Evolutionary conservation across 1,284 basidiomycete species (phyloP).

Genomic region (Sanghuangporus weigelae): DNA sequence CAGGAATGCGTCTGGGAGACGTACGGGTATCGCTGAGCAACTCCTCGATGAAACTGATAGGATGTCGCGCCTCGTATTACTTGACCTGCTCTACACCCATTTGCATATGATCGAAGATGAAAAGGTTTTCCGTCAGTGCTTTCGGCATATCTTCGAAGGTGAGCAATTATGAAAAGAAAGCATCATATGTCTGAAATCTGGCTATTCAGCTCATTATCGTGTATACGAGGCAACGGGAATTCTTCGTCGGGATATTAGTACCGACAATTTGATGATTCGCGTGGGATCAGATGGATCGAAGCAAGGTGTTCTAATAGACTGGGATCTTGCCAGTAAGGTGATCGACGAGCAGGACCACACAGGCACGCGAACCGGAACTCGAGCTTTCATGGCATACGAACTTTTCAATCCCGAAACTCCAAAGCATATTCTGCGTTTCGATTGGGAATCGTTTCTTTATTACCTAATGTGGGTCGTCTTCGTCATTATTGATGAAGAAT

Average conservation of each 20-base stretch:
- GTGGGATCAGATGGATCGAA: too few relatives aligned
- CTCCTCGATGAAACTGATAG: neutral
- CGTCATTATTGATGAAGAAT: neutral
- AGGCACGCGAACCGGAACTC: neutral
- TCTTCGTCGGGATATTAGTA: too few relatives aligned
- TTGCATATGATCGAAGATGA: neutral
- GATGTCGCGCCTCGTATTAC: neutral
- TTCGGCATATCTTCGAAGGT: too few relatives aligned
- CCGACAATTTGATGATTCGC: too few relatives aligned
- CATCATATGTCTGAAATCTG: too few relatives aligned
- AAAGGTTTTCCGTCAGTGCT: too few relatives aligned
- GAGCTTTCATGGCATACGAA: neutral
- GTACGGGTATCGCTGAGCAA: too few relatives aligned
- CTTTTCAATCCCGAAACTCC: neutral
- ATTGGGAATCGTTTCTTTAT: neutral
- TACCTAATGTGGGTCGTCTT: neutral
- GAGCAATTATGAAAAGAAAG: too few relatives aligned
- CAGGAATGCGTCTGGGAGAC: too few relatives aligned
- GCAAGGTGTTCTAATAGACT: too few relatives aligned
- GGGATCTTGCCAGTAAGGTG: too few relatives aligned
- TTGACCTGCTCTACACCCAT: neutral
- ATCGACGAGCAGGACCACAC: neutral
- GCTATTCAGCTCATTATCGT: neutral
- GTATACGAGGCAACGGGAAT: too few relatives aligned
- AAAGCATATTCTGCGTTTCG: neutral